Base-by-base conservation (phyloP, 2,329 filamentous ascomycete genomes). In the Ophiostoma sp. region DNA sequence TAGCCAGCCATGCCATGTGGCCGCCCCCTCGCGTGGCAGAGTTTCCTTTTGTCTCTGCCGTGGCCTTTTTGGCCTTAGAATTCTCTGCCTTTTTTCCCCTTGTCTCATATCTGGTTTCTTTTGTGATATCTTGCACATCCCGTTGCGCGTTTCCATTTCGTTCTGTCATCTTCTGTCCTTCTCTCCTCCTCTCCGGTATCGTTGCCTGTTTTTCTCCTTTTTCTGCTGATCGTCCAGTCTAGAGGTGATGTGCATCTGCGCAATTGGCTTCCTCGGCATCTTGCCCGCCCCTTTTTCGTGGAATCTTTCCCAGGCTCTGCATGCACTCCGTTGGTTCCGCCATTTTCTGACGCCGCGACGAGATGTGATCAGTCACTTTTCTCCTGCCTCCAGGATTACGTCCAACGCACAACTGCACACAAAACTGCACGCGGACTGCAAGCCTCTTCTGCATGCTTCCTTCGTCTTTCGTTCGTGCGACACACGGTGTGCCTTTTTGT, bases 321-420 rank as follows among this genome's bases (percentile, higher is more conserved):
- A 42, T n/a, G 3, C 8, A 22, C 50, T 22, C 17, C n/a, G 59
- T 25, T 11, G 33, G 42, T 64, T 64, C 61, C 61, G 61, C 61
- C 36, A 66, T 45, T 66, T 45, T 28, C 55, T 28, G n/a, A 25
- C 61, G 22, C 22, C 36, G 61, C 36, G 8, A 17, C 36, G 36
- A n/a, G 33, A 66, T 25, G n/a, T 66, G 61, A 66, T 9, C 61
- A 66, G 61, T 66, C 61, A 45, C 36, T 28, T 66, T 66, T 45
- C 19, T 25, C 42, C 42, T 45, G 42, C 42, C 42, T 45, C 42
- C 42, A n/a, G n/a, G n/a, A n/a, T n/a, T n/a, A n/a, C n/a, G n/a
- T 45, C 42, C 9, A 25, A 8, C 33, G 59, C 59, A 63, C 33
- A 3, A n/a, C 31, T 36, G 33, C n/a, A 39, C n/a, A 39, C 31